Percentiles rank a stretch among this genome's conserved stretches.
phyloP scores from a whole-genome alignment of 108 stramenopile genomes.

The Epipyxis sp. region DNA sequence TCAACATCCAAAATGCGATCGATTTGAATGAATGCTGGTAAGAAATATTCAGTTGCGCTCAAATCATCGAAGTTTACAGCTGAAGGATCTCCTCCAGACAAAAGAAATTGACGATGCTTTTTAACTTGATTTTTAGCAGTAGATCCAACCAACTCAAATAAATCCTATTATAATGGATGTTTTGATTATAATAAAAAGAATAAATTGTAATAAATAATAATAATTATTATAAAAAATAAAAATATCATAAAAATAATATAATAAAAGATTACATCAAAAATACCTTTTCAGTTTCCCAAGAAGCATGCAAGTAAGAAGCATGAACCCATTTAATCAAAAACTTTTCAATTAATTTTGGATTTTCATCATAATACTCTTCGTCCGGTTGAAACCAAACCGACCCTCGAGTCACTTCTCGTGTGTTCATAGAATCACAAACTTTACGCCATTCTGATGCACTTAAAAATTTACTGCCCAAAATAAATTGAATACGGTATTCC shows the following conservation, averaged over 20 bases:
- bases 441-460: background rate
- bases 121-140: constrained; percentile 26
- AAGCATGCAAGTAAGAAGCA: constrained; percentile 49
- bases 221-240: no score
- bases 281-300: constrained; percentile 53
- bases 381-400: constrained; percentile 26
- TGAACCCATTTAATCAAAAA: constrained; percentile 47
- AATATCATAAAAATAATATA: no score
- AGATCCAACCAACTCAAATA: constrained; percentile 1
- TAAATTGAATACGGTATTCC: constrained; percentile 23
- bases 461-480: background rate
- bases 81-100: constrained; percentile 24
- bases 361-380: constrained; percentile 15
- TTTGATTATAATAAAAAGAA: no score
- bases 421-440: constrained; percentile 15
- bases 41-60: constrained; percentile 47
- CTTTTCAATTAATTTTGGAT: background rate
- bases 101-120: constrained; percentile 36
- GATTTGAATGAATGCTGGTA: constrained; percentile 21
- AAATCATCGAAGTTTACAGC: constrained; percentile 50
- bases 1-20: constrained; percentile 16
- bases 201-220: no score
- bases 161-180: no score
- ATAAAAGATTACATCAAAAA: no score
- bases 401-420: constrained; percentile 17